Evolutionary conservation across 192 early-diverging fungal species (phyloP).

Genomic region (Ambispora gerdemannii): DNA sequence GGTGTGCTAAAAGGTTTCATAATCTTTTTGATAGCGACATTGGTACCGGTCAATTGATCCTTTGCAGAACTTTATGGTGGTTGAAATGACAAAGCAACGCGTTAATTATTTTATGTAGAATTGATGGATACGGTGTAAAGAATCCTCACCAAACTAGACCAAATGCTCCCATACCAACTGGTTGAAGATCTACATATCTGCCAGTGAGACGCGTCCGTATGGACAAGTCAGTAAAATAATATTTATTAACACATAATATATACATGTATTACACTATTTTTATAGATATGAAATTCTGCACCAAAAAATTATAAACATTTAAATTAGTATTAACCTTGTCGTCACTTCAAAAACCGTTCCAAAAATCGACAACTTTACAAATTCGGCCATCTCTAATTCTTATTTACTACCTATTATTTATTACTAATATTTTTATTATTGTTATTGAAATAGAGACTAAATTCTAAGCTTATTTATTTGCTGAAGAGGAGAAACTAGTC

Average conservation of each 20-base stretch:
- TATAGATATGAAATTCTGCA: not conserved
- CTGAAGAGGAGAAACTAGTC: too few relatives aligned
- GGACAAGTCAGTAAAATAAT: too few relatives aligned
- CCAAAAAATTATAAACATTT: not conserved
- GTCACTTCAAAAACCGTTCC: constrained; percentile 84
- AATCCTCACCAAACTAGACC: constrained; percentile 89
- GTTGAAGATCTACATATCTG: constrained; percentile 88
- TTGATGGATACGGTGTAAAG: not conserved
- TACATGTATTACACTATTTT: not conserved
- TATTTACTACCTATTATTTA: too few relatives aligned
- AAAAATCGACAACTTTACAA: constrained; percentile 74
- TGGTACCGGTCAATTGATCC: constrained; percentile 77
- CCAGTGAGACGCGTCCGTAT: too few relatives aligned
- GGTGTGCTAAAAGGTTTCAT: constrained; percentile 91
- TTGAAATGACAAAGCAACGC: not conserved
- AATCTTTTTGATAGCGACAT: constrained; percentile 96
- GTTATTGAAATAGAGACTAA: too few relatives aligned
- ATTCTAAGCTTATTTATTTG: too few relatives aligned
- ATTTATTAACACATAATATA: not conserved
- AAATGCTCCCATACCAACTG: constrained; percentile 97
- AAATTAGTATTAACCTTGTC: constrained; percentile 50
- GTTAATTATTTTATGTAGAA: not conserved
- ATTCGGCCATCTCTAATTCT: constrained; percentile 39
- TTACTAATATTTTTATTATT: too few relatives aligned
- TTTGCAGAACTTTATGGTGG: constrained; percentile 72